Conservation (phyloP, 2,329 filamentous ascomycete species). For the Fusarium sulawesiense region DNA sequence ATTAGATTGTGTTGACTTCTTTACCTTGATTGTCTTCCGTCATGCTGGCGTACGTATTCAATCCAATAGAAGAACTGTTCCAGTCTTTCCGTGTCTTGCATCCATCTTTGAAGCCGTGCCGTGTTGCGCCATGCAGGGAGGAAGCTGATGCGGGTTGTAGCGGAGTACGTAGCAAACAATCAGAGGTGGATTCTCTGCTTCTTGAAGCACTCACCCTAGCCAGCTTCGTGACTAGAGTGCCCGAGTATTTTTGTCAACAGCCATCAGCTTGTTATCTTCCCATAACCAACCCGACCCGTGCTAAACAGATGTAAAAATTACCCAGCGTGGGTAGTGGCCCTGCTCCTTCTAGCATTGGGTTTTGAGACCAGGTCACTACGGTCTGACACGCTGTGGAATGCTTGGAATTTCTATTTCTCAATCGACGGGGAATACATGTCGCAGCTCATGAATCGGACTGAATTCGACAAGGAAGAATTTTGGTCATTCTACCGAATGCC, state of each 20-base stretch:
- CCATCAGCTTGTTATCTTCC: not conserved
- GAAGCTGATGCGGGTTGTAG: slow-evolving; percentile 15
- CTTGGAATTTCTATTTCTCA: slow-evolving; percentile 33
- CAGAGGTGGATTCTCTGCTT: slow-evolving; percentile 8
- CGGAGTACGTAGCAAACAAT: slow-evolving; percentile 13
- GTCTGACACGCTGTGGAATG: slow-evolving; percentile 41
- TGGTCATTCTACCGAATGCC: not conserved
- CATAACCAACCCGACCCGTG: not conserved
- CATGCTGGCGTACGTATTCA: not conserved
- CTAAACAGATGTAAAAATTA: slow-evolving; percentile 3
- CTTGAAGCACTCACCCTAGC: not conserved
- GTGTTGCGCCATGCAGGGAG: slow-evolving; percentile 41
- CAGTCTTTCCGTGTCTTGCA: slow-evolving; percentile 16
- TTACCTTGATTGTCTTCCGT: slow-evolving; percentile 7
- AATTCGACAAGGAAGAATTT: slow-evolving; percentile 34
- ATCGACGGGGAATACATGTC: slow-evolving; percentile 25
- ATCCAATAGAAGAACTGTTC: not conserved
- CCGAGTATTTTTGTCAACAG: not conserved
- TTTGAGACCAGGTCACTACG: slow-evolving; percentile 28
- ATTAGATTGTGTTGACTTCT: slow-evolving; percentile 2
- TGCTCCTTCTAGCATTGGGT: not conserved
- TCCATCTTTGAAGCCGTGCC: slow-evolving; percentile 25
- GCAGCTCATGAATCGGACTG: slow-evolving; percentile 24
- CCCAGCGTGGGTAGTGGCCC: not conserved
- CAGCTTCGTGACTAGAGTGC: slow-evolving; percentile 7